Percentiles rank a stretch among this genome's conserved stretches.
Evolutionary conservation across 1,284 basidiomycete species (phyloP).

Genomic region (Schizophyllum commune): DNA sequence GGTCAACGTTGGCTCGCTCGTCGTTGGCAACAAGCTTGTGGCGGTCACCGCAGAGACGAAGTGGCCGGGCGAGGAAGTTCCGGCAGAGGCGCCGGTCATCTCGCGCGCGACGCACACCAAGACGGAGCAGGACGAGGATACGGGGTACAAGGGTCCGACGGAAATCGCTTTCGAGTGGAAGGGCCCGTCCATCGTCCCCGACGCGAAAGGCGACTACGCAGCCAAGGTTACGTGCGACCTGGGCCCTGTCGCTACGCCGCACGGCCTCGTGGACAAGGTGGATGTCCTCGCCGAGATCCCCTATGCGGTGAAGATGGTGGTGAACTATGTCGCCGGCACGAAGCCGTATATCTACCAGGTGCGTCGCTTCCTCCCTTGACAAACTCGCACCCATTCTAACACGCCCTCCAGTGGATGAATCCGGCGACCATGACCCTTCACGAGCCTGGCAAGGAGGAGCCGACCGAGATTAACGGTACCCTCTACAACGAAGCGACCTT

Average conservation of each 20-base stretch:
- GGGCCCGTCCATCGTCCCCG: constrained; percentile 51
- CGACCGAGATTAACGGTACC: constrained; percentile 58
- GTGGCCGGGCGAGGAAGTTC: constrained; percentile 50
- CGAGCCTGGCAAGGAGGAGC: constrained; percentile 43
- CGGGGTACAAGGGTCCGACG: constrained; percentile 76
- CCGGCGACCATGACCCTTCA: constrained; percentile 61
- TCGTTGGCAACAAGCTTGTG: constrained; percentile 70
- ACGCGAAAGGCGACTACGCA: constrained; percentile 46
- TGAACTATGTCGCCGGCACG: constrained; percentile 86
- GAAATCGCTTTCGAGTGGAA: constrained; percentile 76
- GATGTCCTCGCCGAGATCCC: constrained; percentile 97
- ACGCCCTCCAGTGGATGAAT: constrained; percentile 66
- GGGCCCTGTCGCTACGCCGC: constrained; percentile 46
- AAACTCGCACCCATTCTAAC: background rate
- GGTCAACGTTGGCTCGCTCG: constrained; percentile 82
- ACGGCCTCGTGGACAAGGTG: constrained; percentile 92
- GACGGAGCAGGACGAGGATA: constrained; percentile 58
- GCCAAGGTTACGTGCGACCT: constrained; percentile 51
- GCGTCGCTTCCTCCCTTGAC: constrained; percentile 2
- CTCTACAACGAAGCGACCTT: constrained; percentile 90
- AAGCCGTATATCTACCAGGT: constrained; percentile 94
- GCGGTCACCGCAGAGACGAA: constrained; percentile 67
- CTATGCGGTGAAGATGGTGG: constrained; percentile 80
- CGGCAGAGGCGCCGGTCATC: constrained; percentile 38
- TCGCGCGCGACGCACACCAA: constrained; percentile 69